Conservation (phyloP, 176 grass and related monocot species). For the Ensete glaucum region DNA sequence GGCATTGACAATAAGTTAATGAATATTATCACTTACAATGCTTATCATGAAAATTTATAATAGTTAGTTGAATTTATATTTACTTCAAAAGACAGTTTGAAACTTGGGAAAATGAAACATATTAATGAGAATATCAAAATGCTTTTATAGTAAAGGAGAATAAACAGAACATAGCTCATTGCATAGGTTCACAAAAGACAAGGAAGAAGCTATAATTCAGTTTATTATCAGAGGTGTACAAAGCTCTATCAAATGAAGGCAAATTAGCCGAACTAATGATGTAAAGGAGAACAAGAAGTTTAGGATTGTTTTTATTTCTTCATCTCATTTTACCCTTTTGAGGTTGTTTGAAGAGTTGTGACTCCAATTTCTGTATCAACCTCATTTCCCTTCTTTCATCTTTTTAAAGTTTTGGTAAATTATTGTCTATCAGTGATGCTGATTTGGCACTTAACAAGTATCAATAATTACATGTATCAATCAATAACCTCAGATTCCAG, state of each 20-base stretch:
- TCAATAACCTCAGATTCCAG: background rate
- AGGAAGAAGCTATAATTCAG: too few relatives aligned
- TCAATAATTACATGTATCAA: background rate
- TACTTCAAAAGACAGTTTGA: too few relatives aligned
- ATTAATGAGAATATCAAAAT: background rate
- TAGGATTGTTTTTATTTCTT: background rate
- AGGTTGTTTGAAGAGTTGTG: conserved; percentile 26
- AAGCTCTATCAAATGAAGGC: too few relatives aligned
- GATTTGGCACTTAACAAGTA: too few relatives aligned
- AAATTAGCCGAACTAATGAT: too few relatives aligned
- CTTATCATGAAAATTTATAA: too few relatives aligned
- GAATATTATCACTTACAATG: too few relatives aligned
- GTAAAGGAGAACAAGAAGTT: background rate
- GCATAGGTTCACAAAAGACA: too few relatives aligned
- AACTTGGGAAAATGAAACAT: background rate
- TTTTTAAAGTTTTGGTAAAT: background rate
- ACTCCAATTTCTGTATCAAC: conserved; percentile 12
- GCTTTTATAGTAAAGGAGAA: background rate
- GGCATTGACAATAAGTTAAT: background rate
- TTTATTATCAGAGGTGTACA: background rate
- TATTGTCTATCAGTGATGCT: conserved; percentile 58
- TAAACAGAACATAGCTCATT: background rate
- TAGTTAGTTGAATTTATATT: too few relatives aligned
- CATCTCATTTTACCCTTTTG: background rate
- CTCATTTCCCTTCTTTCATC: background rate